Evolutionary conservation across 192 early-diverging fungal species (phyloP).

Genomic region (Coemansia sp.): DNA sequence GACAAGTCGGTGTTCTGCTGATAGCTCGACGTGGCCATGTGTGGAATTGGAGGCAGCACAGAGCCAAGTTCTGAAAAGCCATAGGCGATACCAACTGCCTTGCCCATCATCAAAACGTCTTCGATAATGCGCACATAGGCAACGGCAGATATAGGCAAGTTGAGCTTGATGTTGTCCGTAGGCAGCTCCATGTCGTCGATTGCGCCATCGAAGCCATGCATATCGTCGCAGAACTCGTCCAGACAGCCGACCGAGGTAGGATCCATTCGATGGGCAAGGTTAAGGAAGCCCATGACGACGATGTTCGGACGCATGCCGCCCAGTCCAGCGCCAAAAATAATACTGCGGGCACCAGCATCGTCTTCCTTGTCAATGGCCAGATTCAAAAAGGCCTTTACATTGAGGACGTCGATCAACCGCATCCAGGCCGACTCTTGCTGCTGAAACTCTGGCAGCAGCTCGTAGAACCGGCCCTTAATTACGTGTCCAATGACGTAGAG

Average conservation of each 20-base stretch:
- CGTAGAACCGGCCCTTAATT: conserved; percentile 61
- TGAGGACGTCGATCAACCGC: conserved; percentile 61
- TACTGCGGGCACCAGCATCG: conserved; percentile 59
- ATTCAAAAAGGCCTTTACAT: conserved; percentile 71
- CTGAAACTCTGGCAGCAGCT: conserved; percentile 56
- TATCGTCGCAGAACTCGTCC: not conserved
- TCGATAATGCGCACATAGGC: conserved; percentile 77
- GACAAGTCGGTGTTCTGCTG: not conserved
- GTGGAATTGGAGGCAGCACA: conserved; percentile 16
- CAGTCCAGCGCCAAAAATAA: conserved; percentile 67
- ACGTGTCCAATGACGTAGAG: conserved; percentile 71
- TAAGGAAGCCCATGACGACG: conserved; percentile 65
- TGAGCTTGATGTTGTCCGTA: conserved; percentile 61
- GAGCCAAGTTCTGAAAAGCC: conserved; percentile 64
- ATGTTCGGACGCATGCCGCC: conserved; percentile 75
- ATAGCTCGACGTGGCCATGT: not conserved
- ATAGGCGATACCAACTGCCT: conserved; percentile 69
- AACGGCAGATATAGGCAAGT: conserved; percentile 60
- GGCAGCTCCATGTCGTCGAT: conserved; percentile 50
- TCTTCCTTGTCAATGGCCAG: conserved; percentile 59
- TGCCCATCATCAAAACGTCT: conserved; percentile 67
- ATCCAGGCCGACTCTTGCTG: conserved; percentile 65
- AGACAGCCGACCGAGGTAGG: not conserved
- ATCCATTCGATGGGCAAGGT: conserved; percentile 22
- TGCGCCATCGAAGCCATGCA: not conserved